Base-by-base conservation (phyloP, 805 yeast genomes). In the Monosporozyma siamensis region DNA sequence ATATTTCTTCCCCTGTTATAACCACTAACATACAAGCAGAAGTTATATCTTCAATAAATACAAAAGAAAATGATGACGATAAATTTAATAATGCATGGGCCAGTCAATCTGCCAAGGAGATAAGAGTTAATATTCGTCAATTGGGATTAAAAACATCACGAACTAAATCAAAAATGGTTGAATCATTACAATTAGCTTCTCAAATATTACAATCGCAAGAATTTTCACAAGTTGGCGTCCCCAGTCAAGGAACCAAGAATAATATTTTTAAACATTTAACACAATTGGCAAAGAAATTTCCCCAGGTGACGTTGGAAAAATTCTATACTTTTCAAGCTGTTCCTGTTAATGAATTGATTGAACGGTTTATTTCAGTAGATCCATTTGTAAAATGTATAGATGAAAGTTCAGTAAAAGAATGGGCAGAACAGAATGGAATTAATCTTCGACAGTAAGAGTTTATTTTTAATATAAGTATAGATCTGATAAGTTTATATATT, bases 371-470 rank as follows among this genome's bases (percentile, higher is more conserved):
- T 7, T 45, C 50, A 10, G 32, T 45, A 10, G 54, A 58, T 37
- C 57, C 63, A n/a, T 58, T 59, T 40, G 48, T 56, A 2, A 56
- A 48, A 12, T 46, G 43, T 15, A 49, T 61, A 5, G 64, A 61
- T 27, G 61, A 54, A 25, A 22, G 42, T 11, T 54, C 58, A 4
- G 49, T 61, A 23, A 53, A 52, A 22, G 55, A 53, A 23, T 61
- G 66, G 66, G 63, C 63, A 1, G 65, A 59, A 25, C 21, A 25
- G 4, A 55, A 58, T 39, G 65, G 66, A 9, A 52, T 61, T n/a
- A 56, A 59, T 35, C 11, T 35, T 12, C 38, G 26, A 12, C 30
- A 35, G 20, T 11, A 10, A 20, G 7, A 3, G 8, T 15, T n/a
- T n/a, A n/a, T n/a, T n/a, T n/a, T n/a, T n/a, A n/a, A n/a, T n/a